phyloP scores from a whole-genome alignment of 2,329 filamentous ascomycete genomes.

The Teratosphaeria pseudoeucalypti region DNA sequence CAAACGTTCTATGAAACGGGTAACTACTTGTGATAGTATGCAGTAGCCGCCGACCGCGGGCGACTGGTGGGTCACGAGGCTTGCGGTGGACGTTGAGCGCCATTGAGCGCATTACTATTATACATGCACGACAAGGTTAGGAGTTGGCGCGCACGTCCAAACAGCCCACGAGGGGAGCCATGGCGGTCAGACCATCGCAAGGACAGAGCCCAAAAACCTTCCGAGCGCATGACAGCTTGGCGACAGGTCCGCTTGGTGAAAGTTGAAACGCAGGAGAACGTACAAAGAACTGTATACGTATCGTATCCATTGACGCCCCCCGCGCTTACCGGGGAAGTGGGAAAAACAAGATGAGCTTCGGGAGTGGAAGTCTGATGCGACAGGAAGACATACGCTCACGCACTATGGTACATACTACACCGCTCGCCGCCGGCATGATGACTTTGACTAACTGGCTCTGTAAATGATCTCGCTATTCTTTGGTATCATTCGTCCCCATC shows the following conservation, averaged over 20 bases:
- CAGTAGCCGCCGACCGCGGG: too few relatives aligned
- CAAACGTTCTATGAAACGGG: neutral
- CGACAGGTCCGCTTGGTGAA: neutral
- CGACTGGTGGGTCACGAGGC: neutral
- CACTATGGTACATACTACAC: conserved; percentile 7
- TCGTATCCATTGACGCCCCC: neutral
- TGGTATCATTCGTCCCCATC: conserved; percentile 6
- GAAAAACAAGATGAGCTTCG: neutral
- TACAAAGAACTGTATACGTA: neutral
- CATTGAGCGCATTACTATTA: neutral
- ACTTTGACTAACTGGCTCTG: conserved; percentile 5
- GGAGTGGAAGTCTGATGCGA: neutral
- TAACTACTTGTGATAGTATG: too few relatives aligned
- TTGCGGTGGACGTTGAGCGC: neutral
- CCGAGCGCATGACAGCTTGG: neutral
- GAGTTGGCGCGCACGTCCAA: neutral
- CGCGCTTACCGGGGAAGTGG: neutral
- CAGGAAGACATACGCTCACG: neutral
- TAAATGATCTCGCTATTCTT: conserved; percentile 6
- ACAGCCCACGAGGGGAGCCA: too few relatives aligned
- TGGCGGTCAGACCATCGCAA: too few relatives aligned
- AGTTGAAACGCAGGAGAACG: neutral
- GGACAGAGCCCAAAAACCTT: too few relatives aligned
- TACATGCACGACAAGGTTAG: neutral
- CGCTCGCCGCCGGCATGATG: conserved; percentile 1